phyloP scores from a whole-genome alignment of 2,329 filamentous ascomycete genomes.

The Colletotrichum neosansevieriae region DNA sequence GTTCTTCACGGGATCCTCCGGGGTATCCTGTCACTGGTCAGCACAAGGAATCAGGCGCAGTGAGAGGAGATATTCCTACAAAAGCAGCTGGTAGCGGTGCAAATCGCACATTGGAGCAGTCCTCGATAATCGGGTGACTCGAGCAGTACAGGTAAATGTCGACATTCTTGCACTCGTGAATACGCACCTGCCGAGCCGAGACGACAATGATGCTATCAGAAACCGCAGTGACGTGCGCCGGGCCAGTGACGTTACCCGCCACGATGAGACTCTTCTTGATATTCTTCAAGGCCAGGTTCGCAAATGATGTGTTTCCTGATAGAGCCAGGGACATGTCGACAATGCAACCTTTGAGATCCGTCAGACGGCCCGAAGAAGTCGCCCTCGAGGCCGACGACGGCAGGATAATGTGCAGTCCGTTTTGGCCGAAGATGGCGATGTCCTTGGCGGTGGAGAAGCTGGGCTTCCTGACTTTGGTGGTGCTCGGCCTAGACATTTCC shows the following conservation, averaged over 20 bases:
- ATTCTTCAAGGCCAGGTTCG: conserved; percentile 75
- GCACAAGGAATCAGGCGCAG: background rate
- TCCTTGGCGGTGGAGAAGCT: conserved; percentile 72
- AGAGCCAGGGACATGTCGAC: conserved; percentile 83
- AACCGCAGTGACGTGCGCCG: conserved; percentile 85
- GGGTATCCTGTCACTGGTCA: conserved; percentile 42
- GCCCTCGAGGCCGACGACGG: conserved; percentile 77
- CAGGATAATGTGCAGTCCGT: conserved; percentile 80
- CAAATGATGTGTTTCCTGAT: conserved; percentile 70
- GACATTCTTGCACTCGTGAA: conserved; percentile 87
- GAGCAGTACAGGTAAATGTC: conserved; percentile 85
- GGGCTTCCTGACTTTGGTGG: conserved; percentile 65
- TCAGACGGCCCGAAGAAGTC: conserved; percentile 79
- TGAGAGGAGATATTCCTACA: conserved; percentile 61
- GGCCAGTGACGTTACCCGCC: conserved; percentile 81
- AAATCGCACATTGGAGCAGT: conserved; percentile 83
- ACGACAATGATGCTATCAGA: conserved; percentile 82
- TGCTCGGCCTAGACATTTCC: conserved; percentile 59
- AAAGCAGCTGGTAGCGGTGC: conserved; percentile 78
- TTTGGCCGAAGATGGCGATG: conserved; percentile 76
- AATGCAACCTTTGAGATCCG: conserved; percentile 76
- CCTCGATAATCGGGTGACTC: conserved; percentile 93
- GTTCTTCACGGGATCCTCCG: conserved; percentile 61
- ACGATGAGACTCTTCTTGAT: conserved; percentile 79
- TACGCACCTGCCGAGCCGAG: conserved; percentile 86